A percentile compares a stretch with the other conserved stretches of the same genome.
phyloP scores from a whole-genome alignment of 352 stramenopile species.

The Thalassiosira allenii region DNA sequence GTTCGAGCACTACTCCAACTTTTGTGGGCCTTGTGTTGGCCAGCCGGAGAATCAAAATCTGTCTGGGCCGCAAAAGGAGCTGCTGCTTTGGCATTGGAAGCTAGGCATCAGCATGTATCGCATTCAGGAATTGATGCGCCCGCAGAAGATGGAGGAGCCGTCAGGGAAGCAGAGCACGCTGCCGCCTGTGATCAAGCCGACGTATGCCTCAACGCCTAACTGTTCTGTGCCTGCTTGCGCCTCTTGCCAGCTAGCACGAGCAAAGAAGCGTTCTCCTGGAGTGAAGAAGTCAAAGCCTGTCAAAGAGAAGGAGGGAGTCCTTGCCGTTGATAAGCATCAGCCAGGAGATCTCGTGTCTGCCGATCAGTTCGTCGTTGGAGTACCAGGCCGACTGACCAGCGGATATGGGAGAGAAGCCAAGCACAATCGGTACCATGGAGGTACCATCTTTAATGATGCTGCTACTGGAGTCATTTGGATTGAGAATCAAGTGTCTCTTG shows the following conservation, averaged over 20 bases:
- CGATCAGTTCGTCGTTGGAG: constrained; percentile 33
- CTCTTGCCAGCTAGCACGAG: constrained; percentile 32
- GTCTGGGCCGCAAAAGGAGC: constrained; percentile 24
- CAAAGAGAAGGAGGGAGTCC: background rate
- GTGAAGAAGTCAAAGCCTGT: background rate
- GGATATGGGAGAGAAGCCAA: constrained; percentile 20
- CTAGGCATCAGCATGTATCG: constrained; percentile 12
- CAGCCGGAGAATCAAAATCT: constrained; percentile 47
- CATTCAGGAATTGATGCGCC: constrained; percentile 24
- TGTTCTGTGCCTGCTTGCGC: constrained; percentile 16
- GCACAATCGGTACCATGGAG: constrained; percentile 21
- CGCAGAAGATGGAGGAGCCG: background rate
- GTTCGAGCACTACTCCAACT: background rate
- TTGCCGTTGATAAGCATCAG: constrained; percentile 3
- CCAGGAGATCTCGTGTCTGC: constrained; percentile 34
- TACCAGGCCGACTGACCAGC: constrained; percentile 10
- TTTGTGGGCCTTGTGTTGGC: background rate
- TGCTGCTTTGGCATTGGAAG: constrained; percentile 47
- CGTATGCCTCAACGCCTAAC: background rate
- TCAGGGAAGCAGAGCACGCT: background rate
- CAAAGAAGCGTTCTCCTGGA: background rate
- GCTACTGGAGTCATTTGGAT: constrained; percentile 4
- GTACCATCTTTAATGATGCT: constrained; percentile 49
- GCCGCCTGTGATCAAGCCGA: background rate
- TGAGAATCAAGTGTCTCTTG: constrained; percentile 19